Percentiles rank a stretch among this genome's conserved stretches.
phyloP scores from a whole-genome alignment of 805 yeast genomes.

The Komagataella populi region DNA sequence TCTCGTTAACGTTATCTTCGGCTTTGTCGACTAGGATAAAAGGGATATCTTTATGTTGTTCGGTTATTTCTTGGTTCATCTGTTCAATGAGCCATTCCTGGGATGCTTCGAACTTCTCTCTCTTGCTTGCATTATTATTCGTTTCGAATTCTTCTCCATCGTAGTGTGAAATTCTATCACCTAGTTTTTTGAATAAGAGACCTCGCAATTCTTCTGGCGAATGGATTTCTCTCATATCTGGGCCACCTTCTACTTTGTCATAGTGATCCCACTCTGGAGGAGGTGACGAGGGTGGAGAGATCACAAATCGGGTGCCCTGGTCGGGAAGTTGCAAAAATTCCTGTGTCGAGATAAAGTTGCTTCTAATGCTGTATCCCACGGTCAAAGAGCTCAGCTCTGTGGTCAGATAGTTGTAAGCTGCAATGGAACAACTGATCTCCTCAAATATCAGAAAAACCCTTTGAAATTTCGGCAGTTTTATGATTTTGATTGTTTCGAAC shows the following conservation, averaged over 20 bases:
- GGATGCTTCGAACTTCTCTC: neutral
- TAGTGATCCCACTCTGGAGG: conserved; percentile 4
- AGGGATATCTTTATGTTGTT: neutral
- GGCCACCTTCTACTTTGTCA: conserved; percentile 2
- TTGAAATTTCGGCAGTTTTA: conserved; percentile 12
- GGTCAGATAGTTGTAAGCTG: neutral
- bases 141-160: neutral
- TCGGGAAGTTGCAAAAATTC: conserved; percentile 4
- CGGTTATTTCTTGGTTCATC: neutral
- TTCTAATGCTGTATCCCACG: neutral
- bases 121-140: neutral
- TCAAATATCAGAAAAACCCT: conserved; percentile 15
- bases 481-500: conserved; percentile 7
- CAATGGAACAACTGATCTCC: conserved; percentile 5
- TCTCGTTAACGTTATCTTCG: neutral
- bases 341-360: conserved; percentile 1
- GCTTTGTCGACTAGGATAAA: neutral
- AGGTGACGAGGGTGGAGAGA: conserved; percentile 7
- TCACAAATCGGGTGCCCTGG: conserved; percentile 5
- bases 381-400: neutral
- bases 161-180: conserved; percentile 3
- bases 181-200: conserved; percentile 4
- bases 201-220: conserved; percentile 3
- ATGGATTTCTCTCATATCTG: conserved; percentile 2
- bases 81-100: neutral